Evolutionary conservation across 345 rosid genomes (phyloP).

Genomic region (Corymbia maculata): DNA sequence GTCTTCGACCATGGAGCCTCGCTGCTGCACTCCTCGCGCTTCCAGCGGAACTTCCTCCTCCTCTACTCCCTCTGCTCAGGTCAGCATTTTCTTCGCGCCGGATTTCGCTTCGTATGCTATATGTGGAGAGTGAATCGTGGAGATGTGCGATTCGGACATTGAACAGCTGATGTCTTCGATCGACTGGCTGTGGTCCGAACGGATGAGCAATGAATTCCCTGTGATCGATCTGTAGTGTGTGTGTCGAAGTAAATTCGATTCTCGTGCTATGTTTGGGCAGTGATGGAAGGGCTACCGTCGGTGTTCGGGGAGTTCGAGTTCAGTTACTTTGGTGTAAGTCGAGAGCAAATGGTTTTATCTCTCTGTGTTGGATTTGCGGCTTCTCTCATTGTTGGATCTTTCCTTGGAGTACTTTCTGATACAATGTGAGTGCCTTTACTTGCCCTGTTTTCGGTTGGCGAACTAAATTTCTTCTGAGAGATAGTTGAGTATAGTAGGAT

Average conservation of each 20-base stretch:
- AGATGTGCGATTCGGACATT: not conserved
- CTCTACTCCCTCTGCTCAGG: conserved; percentile 78
- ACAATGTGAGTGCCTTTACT: conserved; percentile 36
- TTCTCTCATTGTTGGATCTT: conserved; percentile 45
- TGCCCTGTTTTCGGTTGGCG: not conserved
- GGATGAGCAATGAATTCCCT: not conserved
- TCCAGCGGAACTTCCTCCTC: conserved; percentile 59
- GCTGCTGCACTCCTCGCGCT: conserved; percentile 34
- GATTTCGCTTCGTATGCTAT: not conserved
- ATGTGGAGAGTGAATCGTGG: not conserved
- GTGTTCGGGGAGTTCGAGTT: conserved; percentile 80
- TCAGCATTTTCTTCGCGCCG: not conserved
- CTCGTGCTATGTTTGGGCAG: conserved; percentile 14
- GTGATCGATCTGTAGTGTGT: not conserved
- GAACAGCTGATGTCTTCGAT: not conserved
- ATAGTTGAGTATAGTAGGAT: not conserved
- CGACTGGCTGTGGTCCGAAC: not conserved
- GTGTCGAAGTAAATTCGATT: not conserved
- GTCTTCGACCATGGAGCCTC: conserved; percentile 37
- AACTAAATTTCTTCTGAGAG: not conserved
- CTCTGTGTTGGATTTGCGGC: conserved; percentile 54
- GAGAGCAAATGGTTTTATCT: conserved; percentile 38
- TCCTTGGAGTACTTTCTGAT: conserved; percentile 68
- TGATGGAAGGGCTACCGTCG: conserved; percentile 67
- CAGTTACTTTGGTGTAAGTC: conserved; percentile 26